phyloP scores from a whole-genome alignment of 257 asterid genomes.

The Solanum sitiens region DNA sequence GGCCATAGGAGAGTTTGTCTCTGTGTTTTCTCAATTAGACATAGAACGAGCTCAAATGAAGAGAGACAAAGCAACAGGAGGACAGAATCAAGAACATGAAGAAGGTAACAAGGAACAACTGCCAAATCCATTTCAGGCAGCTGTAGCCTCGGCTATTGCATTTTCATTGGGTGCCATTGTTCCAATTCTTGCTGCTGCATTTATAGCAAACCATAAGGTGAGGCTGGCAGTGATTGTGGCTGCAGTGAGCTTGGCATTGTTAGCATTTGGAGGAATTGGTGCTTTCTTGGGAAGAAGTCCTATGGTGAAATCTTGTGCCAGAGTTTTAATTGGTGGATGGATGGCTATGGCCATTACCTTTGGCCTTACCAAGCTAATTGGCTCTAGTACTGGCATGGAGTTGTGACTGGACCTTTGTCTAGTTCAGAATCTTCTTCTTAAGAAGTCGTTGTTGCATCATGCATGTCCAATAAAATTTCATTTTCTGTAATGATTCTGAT shows the following conservation, averaged over 20 bases:
- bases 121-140: not conserved
- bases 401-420: constrained; percentile 12
- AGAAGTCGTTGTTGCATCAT: not conserved
- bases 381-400: constrained; percentile 25
- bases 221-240: not conserved
- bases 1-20: not conserved
- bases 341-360: constrained; percentile 57
- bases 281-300: constrained; percentile 36
- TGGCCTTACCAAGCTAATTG: constrained; percentile 50
- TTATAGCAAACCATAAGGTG: not conserved
- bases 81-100: not conserved
- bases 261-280: constrained; percentile 43
- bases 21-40: not conserved
- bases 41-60: not conserved
- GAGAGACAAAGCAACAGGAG: not conserved
- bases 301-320: constrained; percentile 20
- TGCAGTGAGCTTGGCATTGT: not conserved
- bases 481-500: not conserved
- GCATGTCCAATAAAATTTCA: not conserved
- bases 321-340: constrained; percentile 51
- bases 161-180: not conserved
- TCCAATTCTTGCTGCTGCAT: not conserved
- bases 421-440: not conserved
- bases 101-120: not conserved
- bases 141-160: not conserved